Evolutionary conservation across 1,284 basidiomycete species (phyloP).

Genomic region (Farysia itapuensis): DNA sequence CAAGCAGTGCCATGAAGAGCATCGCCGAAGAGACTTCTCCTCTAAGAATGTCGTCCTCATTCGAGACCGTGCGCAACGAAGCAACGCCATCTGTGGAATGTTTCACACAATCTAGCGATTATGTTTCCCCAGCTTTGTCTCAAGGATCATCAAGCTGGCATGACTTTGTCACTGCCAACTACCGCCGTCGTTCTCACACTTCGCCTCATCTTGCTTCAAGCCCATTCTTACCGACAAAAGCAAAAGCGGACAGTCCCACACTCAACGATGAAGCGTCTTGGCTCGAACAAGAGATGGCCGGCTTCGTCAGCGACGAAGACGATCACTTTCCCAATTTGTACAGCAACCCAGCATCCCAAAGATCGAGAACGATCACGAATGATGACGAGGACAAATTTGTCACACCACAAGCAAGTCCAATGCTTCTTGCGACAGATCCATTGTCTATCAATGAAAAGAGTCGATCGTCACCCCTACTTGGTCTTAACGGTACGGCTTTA

Average conservation of each 20-base stretch:
- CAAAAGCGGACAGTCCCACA: conserved; percentile 28
- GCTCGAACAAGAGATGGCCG: conserved; percentile 35
- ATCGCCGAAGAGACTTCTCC: conserved; percentile 20
- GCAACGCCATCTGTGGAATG: too few relatives aligned
- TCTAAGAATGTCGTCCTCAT: conserved; percentile 7
- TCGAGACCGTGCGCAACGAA: too few relatives aligned
- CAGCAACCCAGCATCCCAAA: too few relatives aligned
- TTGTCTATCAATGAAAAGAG: too few relatives aligned
- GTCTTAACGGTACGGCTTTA: conserved; percentile 3
- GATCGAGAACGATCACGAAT: too few relatives aligned
- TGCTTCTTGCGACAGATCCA: conserved; percentile 4
- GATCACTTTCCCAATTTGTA: too few relatives aligned
- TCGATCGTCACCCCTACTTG: conserved; percentile 15
- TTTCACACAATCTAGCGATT: too few relatives aligned
- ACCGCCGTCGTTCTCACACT: too few relatives aligned
- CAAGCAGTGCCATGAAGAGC: too few relatives aligned
- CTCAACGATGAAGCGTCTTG: conserved; percentile 28
- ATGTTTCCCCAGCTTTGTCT: conserved; percentile 12
- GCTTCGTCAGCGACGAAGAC: conserved; percentile 13
- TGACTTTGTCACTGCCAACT: conserved; percentile 16
- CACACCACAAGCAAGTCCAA: conserved; percentile 22
- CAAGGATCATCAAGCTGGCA: conserved; percentile 21
- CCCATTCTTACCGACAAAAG: too few relatives aligned
- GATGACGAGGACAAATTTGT: conserved; percentile 15
- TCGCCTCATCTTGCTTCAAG: too few relatives aligned